Conservation (phyloP, 2,329 filamentous ascomycete species). For the Alternaria triticimaculans region DNA sequence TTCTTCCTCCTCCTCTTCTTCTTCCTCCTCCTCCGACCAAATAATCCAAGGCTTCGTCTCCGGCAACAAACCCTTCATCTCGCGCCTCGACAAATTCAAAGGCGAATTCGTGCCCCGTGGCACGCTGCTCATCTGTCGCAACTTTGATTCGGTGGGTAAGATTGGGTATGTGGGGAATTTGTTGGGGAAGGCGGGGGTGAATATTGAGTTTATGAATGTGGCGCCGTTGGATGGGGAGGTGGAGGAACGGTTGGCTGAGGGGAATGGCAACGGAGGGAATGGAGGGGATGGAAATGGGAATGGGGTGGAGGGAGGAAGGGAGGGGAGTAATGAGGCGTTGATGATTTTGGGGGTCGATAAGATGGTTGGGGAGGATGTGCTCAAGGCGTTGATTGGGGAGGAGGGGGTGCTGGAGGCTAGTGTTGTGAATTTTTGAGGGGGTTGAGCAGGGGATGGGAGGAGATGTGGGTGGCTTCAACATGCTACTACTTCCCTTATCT, state of each 20-base stretch:
- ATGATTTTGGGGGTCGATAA: slow-evolving; percentile 82
- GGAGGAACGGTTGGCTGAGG: slow-evolving; percentile 29
- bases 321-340: slow-evolving; percentile 68
- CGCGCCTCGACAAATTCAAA: slow-evolving; percentile 74
- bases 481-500: neutral
- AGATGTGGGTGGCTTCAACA: neutral
- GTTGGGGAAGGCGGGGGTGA: slow-evolving; percentile 73
- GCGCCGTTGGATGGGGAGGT: slow-evolving; percentile 59
- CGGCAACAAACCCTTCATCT: slow-evolving; percentile 71
- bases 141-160: slow-evolving; percentile 82
- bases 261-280: neutral
- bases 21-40: slow-evolving; percentile 48
- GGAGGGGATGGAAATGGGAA: neutral
- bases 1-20: neutral
- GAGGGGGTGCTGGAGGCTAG: slow-evolving; percentile 61
- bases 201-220: slow-evolving; percentile 83
- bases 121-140: slow-evolving; percentile 77
- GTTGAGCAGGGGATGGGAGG: no score
- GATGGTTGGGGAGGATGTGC: slow-evolving; percentile 64
- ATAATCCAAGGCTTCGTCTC: slow-evolving; percentile 71
- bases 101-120: slow-evolving; percentile 77
- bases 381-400: slow-evolving; percentile 56
- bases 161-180: slow-evolving; percentile 79
- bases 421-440: slow-evolving; percentile 53
- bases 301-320: neutral